Evolutionary conservation across 1,284 basidiomycete species (phyloP), one percentile per base, ranked within the genome.

Genomic region (Malassezia yamatoensis): DNA sequence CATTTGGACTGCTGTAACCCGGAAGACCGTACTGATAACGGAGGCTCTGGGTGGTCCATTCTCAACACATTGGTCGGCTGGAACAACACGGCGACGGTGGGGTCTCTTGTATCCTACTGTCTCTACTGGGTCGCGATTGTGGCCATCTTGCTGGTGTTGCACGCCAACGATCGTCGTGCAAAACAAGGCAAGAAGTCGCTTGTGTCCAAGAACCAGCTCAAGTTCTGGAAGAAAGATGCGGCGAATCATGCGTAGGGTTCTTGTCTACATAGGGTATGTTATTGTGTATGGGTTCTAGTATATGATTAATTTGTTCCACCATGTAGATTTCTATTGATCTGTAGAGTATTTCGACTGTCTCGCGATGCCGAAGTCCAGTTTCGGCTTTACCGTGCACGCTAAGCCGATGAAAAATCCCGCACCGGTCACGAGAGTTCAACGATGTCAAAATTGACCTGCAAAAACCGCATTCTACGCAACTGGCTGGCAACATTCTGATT

Each of bases 1-100:
- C 68, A 72, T 74, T 80, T 83, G 76, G 90, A 91, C 75, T 87
- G 88, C 62, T 91, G 83, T 49, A 87, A 83, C 65, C 91, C 76
- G 0, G 86, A 85, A 47, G 52, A 64, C 55, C 59, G 68, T 61
- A 63, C 67, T 57, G 58, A 68, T 84, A 39, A 53, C 35, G 60
- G 54, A 9, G 68, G 67, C 7, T 60, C 54, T 7, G 68, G 69
- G 12, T 73, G 68, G 68, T 58, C 63, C 8, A 63, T 73, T 15
- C 48, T 73, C 42, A 73, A 73, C 58, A 61, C 64, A 2, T 54
- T 73, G 12, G 58, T 68, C 4, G 70, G 70, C 11, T 73, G 68
- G 68, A 72, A 70, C 53, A 71, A 72, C 45, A 72, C 67, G 0
- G 68, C 66, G 0, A 71, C 67, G 0, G 56, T 66, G 35, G 67